A percentile compares a stretch with the other conserved stretches of the same genome.
These are phyloP conservation scores for Kazachstania viticola DNA, from an alignment of 805 yeast species.

Conservation along the genomic window DNA sequence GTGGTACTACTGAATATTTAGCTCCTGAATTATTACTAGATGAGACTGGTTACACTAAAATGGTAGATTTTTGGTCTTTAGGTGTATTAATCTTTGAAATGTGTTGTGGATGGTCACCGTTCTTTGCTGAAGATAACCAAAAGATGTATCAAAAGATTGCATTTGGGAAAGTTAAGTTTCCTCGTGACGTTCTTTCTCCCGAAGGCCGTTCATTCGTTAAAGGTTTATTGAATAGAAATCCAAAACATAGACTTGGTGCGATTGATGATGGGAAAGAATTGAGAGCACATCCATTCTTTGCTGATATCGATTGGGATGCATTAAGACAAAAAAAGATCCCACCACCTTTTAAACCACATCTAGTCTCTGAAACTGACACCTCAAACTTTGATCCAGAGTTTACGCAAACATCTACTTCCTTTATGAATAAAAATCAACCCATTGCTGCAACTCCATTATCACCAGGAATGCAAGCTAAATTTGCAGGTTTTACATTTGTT, in stretches of 20 bases:
- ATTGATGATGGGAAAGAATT: conserved; percentile 85
- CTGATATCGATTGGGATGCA: conserved; percentile 46
- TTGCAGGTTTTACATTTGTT: conserved; percentile 93
- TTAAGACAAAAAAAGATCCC: conserved; percentile 51
- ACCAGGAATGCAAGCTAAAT: conserved; percentile 92
- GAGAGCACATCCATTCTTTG: conserved; percentile 66
- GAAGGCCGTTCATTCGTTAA: conserved; percentile 95
- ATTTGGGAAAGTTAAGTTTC: conserved; percentile 94
- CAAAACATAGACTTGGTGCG: conserved; percentile 89
- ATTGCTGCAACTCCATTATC: conserved; percentile 58
- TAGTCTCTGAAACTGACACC: conserved; percentile 83
- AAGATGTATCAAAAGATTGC: conserved; percentile 88
- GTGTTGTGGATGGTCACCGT: conserved; percentile 99
- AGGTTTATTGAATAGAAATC: conserved; percentile 59
- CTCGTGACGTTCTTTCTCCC: conserved; percentile 83
- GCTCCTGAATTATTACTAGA: conserved; percentile 76
- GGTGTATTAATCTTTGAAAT: conserved; percentile 89
- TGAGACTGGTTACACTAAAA: conserved; percentile 75
- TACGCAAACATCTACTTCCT: conserved; percentile 81
- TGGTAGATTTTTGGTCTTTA: conserved; percentile 83
- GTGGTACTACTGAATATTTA: conserved; percentile 87
- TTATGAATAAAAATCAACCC: conserved; percentile 48
- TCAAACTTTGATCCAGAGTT: conserved; percentile 97
- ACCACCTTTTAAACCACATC: conserved; percentile 93
- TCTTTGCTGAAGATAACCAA: conserved; percentile 71